These are phyloP conservation scores for Rosa lucieae DNA, from an alignment of 306 rosid genomes.

Conservation along the genomic window DNA sequence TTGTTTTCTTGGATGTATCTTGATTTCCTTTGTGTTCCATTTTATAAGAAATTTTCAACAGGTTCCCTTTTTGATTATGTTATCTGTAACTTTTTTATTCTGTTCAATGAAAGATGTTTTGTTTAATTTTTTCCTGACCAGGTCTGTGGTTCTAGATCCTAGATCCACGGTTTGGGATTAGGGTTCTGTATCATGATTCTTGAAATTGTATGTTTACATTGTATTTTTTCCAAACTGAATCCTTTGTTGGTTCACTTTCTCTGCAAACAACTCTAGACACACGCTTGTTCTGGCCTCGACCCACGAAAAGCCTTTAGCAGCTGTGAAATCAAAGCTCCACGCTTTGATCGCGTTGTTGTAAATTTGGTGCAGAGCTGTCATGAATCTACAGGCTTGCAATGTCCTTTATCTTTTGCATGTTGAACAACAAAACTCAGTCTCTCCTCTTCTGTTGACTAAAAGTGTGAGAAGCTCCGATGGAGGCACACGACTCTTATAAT, in stretches of 20 bases:
- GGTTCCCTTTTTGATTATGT: constrained; percentile 4
- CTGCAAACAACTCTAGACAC: background rate
- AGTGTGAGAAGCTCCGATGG: background rate
- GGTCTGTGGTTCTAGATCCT: background rate
- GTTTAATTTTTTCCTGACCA: constrained; percentile 4
- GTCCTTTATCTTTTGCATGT: background rate
- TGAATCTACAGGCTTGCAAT: no score
- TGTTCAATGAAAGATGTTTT: constrained; percentile 16
- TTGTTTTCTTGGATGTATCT: constrained; percentile 9
- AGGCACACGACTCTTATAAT: no score
- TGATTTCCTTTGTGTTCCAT: constrained; percentile 14
- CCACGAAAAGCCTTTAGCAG: background rate
- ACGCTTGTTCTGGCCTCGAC: background rate
- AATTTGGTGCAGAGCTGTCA: background rate
- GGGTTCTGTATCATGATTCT: background rate
- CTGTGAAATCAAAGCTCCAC: background rate
- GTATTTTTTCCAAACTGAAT: background rate
- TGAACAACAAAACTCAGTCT: background rate
- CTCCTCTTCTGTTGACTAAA: background rate
- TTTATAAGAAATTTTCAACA: constrained; percentile 10
- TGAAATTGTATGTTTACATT: background rate
- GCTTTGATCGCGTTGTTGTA: background rate
- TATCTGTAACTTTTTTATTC: background rate
- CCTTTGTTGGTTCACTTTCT: background rate
- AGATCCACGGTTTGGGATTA: background rate